Conservation (phyloP, 495 filamentous ascomycete genomes). For the Aspergillus nanangensis region DNA sequence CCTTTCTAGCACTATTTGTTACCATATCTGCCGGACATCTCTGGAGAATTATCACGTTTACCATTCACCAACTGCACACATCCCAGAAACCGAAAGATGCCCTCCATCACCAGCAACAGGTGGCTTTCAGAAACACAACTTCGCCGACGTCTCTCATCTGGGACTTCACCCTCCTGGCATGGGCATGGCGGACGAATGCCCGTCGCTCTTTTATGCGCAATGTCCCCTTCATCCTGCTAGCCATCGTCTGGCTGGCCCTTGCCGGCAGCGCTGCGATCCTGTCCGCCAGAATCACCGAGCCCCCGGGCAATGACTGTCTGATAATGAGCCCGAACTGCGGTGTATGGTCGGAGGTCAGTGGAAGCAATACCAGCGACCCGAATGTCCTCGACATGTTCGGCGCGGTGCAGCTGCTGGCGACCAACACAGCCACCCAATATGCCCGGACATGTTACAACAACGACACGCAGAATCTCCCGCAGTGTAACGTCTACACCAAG, state of each 20-base stretch:
- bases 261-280: neutral
- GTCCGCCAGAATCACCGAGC: neutral
- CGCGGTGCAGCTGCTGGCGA: neutral
- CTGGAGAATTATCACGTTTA: slow-evolving; percentile 36
- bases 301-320: neutral
- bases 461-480: neutral
- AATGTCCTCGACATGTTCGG: neutral
- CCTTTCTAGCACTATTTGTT: slow-evolving; percentile 38
- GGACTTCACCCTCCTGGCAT: neutral
- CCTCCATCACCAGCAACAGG: slow-evolving; percentile 1
- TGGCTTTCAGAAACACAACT: neutral
- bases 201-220: neutral
- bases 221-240: neutral
- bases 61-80: slow-evolving; percentile 29
- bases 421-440: neutral
- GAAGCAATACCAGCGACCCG: neutral
- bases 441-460: neutral
- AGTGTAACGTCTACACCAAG: slow-evolving; percentile 2
- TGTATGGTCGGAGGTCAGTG: neutral
- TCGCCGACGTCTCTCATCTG: neutral
- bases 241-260: neutral
- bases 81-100: slow-evolving; percentile 4
- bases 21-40: slow-evolving; percentile 24
- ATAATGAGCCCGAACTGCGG: neutral
- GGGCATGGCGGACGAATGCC: neutral